Conservation (phyloP, 2,329 filamentous ascomycete genomes). For the Clarireedia hainanense region DNA sequence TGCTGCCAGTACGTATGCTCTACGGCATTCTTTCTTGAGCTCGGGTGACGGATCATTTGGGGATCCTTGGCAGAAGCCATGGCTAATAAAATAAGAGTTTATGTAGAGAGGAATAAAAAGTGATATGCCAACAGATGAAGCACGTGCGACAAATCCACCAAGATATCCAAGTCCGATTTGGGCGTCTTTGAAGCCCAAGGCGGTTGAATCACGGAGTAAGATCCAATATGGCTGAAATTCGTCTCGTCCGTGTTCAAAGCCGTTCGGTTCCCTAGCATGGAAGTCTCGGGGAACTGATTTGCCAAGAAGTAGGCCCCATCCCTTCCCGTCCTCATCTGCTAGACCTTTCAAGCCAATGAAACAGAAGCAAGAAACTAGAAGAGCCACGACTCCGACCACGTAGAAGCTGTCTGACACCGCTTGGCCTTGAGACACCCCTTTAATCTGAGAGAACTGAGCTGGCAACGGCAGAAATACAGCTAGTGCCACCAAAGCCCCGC, state of each 20-base stretch:
- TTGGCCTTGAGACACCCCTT: slow-evolving; percentile 63
- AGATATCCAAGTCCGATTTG: slow-evolving; percentile 83
- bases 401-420: slow-evolving; percentile 85
- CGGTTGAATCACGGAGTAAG: slow-evolving; percentile 54
- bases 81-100: slow-evolving; percentile 79
- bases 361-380: slow-evolving; percentile 66
- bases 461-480: slow-evolving; percentile 80
- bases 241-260: background rate
- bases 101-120: slow-evolving; percentile 90
- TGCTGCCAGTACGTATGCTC: slow-evolving; percentile 81
- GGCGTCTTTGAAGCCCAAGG: slow-evolving; percentile 66
- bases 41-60: slow-evolving; percentile 59
- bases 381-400: slow-evolving; percentile 65
- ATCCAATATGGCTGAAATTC: slow-evolving; percentile 47
- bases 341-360: slow-evolving; percentile 66
- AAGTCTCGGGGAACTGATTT: slow-evolving; percentile 13
- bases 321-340: slow-evolving; percentile 70
- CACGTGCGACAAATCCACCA: slow-evolving; percentile 88
- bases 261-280: slow-evolving; percentile 7
- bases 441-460: slow-evolving; percentile 62
- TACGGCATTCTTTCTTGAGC: slow-evolving; percentile 75
- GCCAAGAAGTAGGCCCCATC: slow-evolving; percentile 52
- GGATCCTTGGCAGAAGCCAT: slow-evolving; percentile 67
- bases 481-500: slow-evolving; percentile 80
- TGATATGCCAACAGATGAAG: slow-evolving; percentile 90